Evolutionary conservation across 306 rosid genomes (phyloP).

Genomic region (Gleditsia sinensis): DNA sequence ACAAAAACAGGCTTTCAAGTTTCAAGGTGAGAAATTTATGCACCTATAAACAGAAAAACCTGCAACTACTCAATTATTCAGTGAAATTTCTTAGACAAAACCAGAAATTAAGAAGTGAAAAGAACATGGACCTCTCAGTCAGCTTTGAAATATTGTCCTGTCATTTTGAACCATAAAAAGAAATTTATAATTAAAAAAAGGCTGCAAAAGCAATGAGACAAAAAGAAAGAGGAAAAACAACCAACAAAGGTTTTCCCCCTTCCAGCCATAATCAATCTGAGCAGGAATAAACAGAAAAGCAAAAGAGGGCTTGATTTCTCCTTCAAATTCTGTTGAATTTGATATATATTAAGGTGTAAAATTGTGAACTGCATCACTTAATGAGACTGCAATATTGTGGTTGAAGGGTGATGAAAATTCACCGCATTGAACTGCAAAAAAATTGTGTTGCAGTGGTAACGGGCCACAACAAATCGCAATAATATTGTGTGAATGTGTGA

Average conservation of each 20-base stretch:
- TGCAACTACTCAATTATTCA: constrained; percentile 38
- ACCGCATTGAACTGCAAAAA: no score
- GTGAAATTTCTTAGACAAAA: constrained; percentile 41
- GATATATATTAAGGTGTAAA: no score
- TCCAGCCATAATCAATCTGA: background rate
- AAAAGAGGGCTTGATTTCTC: no score
- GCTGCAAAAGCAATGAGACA: background rate
- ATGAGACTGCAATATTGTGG: no score
- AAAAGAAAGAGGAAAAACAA: background rate
- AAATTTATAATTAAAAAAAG: constrained; percentile 3
- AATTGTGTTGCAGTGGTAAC: no score
- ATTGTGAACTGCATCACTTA: no score
- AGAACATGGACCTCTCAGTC: constrained; percentile 41
- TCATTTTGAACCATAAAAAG: constrained; percentile 39
- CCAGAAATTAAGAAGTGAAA: constrained; percentile 37
- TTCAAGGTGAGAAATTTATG: constrained; percentile 28
- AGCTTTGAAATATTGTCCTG: constrained; percentile 38
- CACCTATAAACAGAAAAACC: constrained; percentile 34
- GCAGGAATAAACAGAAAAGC: background rate
- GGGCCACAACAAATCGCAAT: no score
- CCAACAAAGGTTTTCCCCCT: background rate
- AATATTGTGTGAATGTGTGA: no score
- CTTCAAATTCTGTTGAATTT: no score
- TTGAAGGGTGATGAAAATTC: no score
- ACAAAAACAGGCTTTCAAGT: constrained; percentile 41